These are phyloP conservation scores for Butyriboletus loyo DNA, from an alignment of 768 basidiomycete genomes.

Conservation along the genomic window DNA sequence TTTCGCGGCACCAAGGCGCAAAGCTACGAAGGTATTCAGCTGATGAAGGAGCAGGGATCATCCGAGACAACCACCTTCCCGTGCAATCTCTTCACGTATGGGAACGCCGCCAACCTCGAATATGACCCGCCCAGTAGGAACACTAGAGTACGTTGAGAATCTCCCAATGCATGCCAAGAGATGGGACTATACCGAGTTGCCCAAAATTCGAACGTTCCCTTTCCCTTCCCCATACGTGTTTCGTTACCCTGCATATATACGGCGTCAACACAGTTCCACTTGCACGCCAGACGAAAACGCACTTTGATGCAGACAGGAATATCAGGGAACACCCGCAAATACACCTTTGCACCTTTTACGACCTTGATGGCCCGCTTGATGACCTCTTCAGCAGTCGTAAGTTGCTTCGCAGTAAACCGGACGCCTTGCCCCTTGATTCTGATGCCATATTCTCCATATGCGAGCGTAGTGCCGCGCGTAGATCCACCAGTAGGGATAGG, in stretches of 20 bases:
- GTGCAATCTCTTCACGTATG: constrained; percentile 88
- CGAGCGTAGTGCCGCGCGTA: constrained; percentile 87
- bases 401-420: constrained; percentile 85
- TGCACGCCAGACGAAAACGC: constrained; percentile 10
- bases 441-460: constrained; percentile 90
- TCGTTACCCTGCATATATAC: constrained; percentile 74
- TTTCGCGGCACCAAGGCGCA: constrained; percentile 84
- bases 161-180: background rate
- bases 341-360: constrained; percentile 86
- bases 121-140: constrained; percentile 84
- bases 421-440: constrained; percentile 80
- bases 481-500: constrained; percentile 89
- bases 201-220: constrained; percentile 97
- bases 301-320: constrained; percentile 98
- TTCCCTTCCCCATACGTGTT: constrained; percentile 99
- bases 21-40: constrained; percentile 46
- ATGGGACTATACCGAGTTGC: constrained; percentile 67
- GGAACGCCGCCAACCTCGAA: constrained; percentile 91
- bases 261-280: background rate
- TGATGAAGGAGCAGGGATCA: background rate
- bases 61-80: constrained; percentile 60
- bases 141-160: constrained; percentile 43
- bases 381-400: constrained; percentile 81
- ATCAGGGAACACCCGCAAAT: constrained; percentile 90
- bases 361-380: constrained; percentile 87